Conservation (phyloP, 1,284 basidiomycete genomes). For the Gomphus bonarii region DNA sequence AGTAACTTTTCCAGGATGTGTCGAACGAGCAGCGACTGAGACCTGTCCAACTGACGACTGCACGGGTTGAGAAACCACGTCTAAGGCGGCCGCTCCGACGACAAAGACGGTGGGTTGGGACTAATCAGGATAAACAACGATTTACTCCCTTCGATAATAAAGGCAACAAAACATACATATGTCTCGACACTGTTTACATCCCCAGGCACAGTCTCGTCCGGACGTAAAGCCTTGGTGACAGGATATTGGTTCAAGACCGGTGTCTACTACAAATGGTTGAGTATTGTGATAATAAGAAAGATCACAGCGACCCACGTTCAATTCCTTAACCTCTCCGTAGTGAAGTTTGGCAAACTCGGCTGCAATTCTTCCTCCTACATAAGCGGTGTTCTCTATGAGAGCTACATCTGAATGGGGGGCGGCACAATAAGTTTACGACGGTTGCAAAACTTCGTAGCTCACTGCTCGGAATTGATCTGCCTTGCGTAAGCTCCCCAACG, state of each 20-base stretch:
- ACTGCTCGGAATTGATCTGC: constrained; percentile 68
- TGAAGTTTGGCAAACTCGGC: constrained; percentile 59
- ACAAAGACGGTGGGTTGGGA: constrained; percentile 41
- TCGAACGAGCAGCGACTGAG: constrained; percentile 44
- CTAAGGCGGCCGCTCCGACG: constrained; percentile 79
- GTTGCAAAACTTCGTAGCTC: constrained; percentile 18
- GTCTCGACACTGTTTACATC: no score
- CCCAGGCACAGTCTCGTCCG: no score
- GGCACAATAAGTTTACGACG: background rate
- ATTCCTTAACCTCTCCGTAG: background rate
- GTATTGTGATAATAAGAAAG: background rate
- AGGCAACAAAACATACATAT: constrained; percentile 1
- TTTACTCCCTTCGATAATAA: constrained; percentile 1
- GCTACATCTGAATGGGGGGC: constrained; percentile 55
- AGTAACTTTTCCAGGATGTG: constrained; percentile 68
- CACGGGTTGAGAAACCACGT: constrained; percentile 59
- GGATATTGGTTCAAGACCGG: background rate
- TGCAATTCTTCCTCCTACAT: constrained; percentile 76
- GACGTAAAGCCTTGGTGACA: background rate
- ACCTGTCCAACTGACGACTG: constrained; percentile 20
- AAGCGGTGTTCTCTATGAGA: constrained; percentile 87
- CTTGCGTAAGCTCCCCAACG: constrained; percentile 74
- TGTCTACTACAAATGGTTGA: background rate
- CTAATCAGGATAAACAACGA: constrained; percentile 9
- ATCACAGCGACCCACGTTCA: background rate